Evolutionary conservation across 1,139 yeast genomes (phyloP), one percentile per base, ranked within the genome.

Genomic region (Taphrina sp.): DNA sequence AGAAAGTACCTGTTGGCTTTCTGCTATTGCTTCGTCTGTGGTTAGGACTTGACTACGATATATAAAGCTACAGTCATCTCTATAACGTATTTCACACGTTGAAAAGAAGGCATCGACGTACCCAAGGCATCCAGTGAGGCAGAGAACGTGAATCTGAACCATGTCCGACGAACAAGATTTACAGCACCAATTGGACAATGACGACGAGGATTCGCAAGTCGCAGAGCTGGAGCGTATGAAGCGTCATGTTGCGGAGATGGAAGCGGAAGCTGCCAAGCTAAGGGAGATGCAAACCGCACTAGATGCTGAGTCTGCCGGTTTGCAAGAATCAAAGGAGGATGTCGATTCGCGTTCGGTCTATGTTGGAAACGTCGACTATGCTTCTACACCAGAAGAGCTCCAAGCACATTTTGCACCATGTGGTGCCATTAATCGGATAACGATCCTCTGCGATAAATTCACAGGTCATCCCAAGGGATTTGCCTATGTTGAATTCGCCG

Each of bases 311-410:
- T 71, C 72, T 33, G 73, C 73, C 28, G 75, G 68, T 41, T 66
- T 71, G 42, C 65, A 65, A 41, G 82, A 79, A 56, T 76, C 76
- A 61, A 76, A 76, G 61, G 78, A 76, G 57, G 83, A 79, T 55
- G 73, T 81, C 23, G 97, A 90, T 68, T 77, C 87, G 2, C 77
- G 94, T 59, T 85, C 95, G 1, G 77, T 90, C 23, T 90, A 85
- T 68, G 87, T 90, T 19, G 95, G 96, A 17, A 88, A 88, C 65
- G 94, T 90, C 22, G 95, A 87, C 65, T 83, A 83, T 64, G 83
- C 80, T 10, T 72, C 90, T 2, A 79, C 90, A 2, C 95, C 96
- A 7, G 81, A 83, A 61, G 92, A 85, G 64, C 74, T 90, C 37
- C 94, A 88, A 67, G 81, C 83, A 55, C 86, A 83, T 63, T 88